Evolutionary conservation across 2,329 filamentous ascomycete species (phyloP).

Genomic region (Myriosclerotinia duriaeana): DNA sequence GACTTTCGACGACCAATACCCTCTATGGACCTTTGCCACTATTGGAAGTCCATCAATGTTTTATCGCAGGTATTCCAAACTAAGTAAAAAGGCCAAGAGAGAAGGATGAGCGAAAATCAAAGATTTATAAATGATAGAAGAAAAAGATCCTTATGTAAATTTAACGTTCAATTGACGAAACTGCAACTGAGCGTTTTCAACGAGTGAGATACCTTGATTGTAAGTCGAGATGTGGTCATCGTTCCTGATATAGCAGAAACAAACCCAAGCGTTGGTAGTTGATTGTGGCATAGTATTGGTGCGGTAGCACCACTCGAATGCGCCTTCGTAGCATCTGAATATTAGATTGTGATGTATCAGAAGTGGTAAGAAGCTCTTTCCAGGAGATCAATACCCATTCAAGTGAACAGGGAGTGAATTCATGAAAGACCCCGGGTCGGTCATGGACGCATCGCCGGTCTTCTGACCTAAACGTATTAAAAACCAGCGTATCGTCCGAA

Average conservation of each 20-base stretch:
- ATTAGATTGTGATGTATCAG: slow-evolving; percentile 17
- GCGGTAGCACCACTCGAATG: slow-evolving; percentile 7
- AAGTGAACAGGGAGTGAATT: not conserved
- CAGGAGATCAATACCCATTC: slow-evolving; percentile 2
- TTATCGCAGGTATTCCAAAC: not conserved
- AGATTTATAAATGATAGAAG: not conserved
- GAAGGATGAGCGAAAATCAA: not conserved
- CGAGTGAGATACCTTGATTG: not conserved
- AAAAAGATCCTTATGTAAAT: not conserved
- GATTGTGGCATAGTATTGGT: not conserved
- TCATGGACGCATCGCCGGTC: not conserved
- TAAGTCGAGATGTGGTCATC: slow-evolving; percentile 3
- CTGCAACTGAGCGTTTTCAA: not conserved
- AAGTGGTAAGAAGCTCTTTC: not conserved
- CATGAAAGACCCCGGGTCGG: not conserved
- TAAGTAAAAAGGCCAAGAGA: not conserved
- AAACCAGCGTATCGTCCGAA: not conserved
- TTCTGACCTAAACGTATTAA: not conserved
- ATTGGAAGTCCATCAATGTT: not conserved
- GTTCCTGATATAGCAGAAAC: not conserved
- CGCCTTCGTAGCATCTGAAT: not conserved
- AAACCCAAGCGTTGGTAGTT: not conserved
- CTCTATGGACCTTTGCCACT: not conserved
- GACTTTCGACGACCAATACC: not conserved
- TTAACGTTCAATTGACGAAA: not conserved